Evolutionary conservation across 2,329 filamentous ascomycete genomes (phyloP).

Genomic region (Sphaerulina populicola): DNA sequence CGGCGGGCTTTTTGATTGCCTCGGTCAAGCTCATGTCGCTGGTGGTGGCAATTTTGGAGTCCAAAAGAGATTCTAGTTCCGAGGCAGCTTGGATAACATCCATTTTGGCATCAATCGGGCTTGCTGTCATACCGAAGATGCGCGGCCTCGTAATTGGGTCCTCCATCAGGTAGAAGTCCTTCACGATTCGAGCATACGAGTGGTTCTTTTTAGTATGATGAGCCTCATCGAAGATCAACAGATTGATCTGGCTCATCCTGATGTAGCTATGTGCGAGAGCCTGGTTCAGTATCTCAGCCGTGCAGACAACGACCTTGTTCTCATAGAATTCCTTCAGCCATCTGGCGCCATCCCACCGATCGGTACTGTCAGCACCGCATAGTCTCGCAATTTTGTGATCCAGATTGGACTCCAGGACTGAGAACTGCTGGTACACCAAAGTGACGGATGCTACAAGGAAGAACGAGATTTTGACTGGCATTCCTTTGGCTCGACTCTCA

Average conservation of each 20-base stretch:
- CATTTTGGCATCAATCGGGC: constrained; percentile 75
- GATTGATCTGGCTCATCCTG: constrained; percentile 71
- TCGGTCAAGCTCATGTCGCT: constrained; percentile 52
- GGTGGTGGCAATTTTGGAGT: constrained; percentile 75
- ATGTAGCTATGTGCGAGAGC: constrained; percentile 74
- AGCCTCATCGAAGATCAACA: constrained; percentile 91
- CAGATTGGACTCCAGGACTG: constrained; percentile 72
- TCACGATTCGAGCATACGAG: constrained; percentile 81
- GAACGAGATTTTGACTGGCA: constrained; percentile 62
- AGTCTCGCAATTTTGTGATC: constrained; percentile 66
- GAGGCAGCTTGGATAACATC: constrained; percentile 59
- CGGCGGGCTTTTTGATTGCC: constrained; percentile 51
- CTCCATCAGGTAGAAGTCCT: constrained; percentile 64
- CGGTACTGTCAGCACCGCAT: constrained; percentile 59
- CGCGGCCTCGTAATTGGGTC: constrained; percentile 52
- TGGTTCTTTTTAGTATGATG: constrained; percentile 95
- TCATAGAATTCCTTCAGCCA: constrained; percentile 53
- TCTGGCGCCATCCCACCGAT: constrained; percentile 52
- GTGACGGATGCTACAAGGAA: constrained; percentile 84
- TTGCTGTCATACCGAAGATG: constrained; percentile 94
- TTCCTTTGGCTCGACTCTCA: constrained; percentile 54
- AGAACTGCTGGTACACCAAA: constrained; percentile 80
- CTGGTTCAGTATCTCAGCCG: constrained; percentile 74
- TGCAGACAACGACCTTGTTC: constrained; percentile 84
- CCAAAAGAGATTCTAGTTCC: constrained; percentile 66